phyloP scores from a whole-genome alignment of 2,329 filamentous ascomycete genomes.

The Falciphora oryzae region DNA sequence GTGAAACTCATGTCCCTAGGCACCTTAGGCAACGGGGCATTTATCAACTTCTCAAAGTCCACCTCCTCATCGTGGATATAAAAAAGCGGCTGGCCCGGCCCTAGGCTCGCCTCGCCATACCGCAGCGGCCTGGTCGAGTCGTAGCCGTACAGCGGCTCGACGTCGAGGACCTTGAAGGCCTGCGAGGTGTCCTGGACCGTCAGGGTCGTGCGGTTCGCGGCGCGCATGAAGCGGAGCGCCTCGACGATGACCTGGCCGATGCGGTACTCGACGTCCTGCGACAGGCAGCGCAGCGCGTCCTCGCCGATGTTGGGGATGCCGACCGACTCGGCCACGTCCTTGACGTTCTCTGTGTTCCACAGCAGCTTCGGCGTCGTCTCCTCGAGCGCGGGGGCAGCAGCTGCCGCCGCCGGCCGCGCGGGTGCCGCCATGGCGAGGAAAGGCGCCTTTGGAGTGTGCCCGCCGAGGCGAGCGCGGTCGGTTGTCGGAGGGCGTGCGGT shows the following conservation, averaged over 20 bases:
- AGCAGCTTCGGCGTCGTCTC: constrained; percentile 49
- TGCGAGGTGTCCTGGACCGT: constrained; percentile 86
- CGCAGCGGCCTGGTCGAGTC: constrained; percentile 83
- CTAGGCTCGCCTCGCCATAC: constrained; percentile 90
- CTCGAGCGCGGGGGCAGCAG: constrained; percentile 18
- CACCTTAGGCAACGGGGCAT: constrained; percentile 90
- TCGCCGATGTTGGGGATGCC: constrained; percentile 77
- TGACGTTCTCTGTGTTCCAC: constrained; percentile 95
- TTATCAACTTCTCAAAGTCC: constrained; percentile 98
- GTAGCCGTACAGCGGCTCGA: constrained; percentile 95
- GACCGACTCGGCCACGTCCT: constrained; percentile 92
- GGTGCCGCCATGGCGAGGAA: neutral
- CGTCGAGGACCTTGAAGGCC: constrained; percentile 78
- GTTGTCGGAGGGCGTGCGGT: no score
- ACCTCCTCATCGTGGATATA: constrained; percentile 98
- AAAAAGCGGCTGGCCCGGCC: constrained; percentile 88
- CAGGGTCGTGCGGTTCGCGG: constrained; percentile 77
- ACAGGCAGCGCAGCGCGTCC: constrained; percentile 79
- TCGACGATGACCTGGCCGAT: constrained; percentile 91
- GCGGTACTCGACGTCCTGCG: constrained; percentile 93
- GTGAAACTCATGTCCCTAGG: constrained; percentile 90
- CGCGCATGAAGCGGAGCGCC: constrained; percentile 93
- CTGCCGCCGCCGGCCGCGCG: constrained; percentile 6
- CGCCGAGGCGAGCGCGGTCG: neutral
- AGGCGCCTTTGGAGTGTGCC: neutral